Evolutionary conservation across 176 grass and related monocot species (phyloP), one percentile per base, ranked within the genome.

Genomic region (Musa troglodytarum): DNA sequence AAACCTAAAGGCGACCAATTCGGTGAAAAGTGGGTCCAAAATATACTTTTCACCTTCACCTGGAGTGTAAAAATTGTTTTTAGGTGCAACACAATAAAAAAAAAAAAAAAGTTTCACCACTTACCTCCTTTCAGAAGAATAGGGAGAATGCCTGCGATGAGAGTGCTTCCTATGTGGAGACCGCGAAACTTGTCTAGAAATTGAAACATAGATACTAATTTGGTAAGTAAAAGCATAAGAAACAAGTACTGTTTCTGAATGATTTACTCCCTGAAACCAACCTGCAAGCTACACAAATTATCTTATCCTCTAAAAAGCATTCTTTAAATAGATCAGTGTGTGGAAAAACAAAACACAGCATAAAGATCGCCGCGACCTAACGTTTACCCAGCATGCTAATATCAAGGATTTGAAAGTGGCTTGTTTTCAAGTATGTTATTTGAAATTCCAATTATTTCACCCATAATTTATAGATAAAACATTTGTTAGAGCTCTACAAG

Each of bases 121-220:
- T 83, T 89, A 92, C 90, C 90, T 92, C 53, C 83, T 21, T 0
- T 20, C 64, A 69, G 82, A 89, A 85, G 87, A 87, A 85, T 92
- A 85, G 82, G 90, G 89, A 25, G 86, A 92, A 92, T 89, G 87
- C 84, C 87, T 92, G 82, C 76, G 79, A 84, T 92, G 90, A 84
- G 86, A 87, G 84, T 92, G 90, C 87, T 92, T 92, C 86, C 90
- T 92, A 89, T 81, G 79, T 89, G 90, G 90, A 89, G 90, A 89
- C 87, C 84, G 86, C 87, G 82, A 92, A 89, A 89, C 74, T 85
- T 87, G 90, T 92, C 90, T 92, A 89, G 90, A 92, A 87, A 89
- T 92, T 75, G 54, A 89, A 87, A 92, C 73, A 89, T 92, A 85
- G 84, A 86, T 69, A 87, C 89, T 69, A 82, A 80, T 81, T 75